phyloP scores from a whole-genome alignment of 2,329 filamentous ascomycete species.

The Ophiostoma sp. region DNA sequence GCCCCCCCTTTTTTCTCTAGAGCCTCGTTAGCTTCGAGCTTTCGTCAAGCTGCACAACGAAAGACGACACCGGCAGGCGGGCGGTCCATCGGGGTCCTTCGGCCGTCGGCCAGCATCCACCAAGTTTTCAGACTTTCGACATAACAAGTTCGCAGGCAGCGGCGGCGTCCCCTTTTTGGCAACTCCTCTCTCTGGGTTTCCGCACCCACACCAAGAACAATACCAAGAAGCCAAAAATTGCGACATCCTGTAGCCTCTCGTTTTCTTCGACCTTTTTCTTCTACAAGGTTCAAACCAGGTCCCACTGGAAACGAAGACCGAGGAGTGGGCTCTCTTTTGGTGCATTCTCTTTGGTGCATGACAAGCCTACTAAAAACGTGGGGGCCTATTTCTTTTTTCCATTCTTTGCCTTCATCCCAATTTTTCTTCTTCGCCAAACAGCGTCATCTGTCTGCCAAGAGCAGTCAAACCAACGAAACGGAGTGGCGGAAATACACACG shows the following conservation, averaged over 20 bases:
- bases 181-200: not conserved
- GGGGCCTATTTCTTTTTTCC: not conserved
- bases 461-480: not conserved
- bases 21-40: not conserved
- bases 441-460: not conserved
- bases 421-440: not conserved
- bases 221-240: not conserved
- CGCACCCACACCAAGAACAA: not conserved
- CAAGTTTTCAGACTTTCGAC: not conserved
- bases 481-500: not conserved
- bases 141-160: not conserved
- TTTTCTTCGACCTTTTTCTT: not conserved
- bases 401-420: not conserved
- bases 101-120: not conserved
- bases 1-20: not conserved
- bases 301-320: not conserved
- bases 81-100: slow-evolving; percentile 8
- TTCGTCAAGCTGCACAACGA: not conserved
- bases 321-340: not conserved
- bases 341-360: not conserved
- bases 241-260: not conserved
- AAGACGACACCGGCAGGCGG: not conserved
- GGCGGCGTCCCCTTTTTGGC: slow-evolving; percentile 1
- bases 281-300: not conserved
- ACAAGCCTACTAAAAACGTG: not conserved